Evolutionary conservation across 805 yeast species (phyloP).

Genomic region (Candida suzukii): DNA sequence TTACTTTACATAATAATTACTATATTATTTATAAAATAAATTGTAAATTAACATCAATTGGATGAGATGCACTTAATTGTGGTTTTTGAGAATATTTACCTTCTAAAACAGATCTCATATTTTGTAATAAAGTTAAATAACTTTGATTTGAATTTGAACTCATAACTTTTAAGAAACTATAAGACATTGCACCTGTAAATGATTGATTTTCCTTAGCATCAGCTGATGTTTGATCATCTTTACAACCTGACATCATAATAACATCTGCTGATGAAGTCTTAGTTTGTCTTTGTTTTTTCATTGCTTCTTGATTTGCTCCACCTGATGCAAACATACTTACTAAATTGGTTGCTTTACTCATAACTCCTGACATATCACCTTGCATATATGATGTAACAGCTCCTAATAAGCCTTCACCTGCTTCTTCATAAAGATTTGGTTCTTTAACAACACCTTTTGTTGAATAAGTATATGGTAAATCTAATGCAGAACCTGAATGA

Average conservation of each 20-base stretch:
- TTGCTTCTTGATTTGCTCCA: constrained; percentile 22
- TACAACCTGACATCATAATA: constrained; percentile 62
- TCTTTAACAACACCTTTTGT: constrained; percentile 71
- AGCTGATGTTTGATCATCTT: constrained; percentile 72
- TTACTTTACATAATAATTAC: not conserved
- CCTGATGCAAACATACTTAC: constrained; percentile 33
- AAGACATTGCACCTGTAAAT: constrained; percentile 73
- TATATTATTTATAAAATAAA: constrained; percentile 1
- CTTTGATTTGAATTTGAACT: constrained; percentile 49
- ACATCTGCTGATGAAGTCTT: constrained; percentile 66
- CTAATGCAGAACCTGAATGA: constrained; percentile 71
- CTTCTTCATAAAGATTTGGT: constrained; percentile 61
- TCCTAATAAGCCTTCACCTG: constrained; percentile 52
- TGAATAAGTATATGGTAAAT: constrained; percentile 66
- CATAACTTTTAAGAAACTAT: constrained; percentile 57
- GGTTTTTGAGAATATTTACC: constrained; percentile 65
- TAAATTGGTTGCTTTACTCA: constrained; percentile 35
- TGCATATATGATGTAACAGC: constrained; percentile 48
- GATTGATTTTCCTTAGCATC: constrained; percentile 60
- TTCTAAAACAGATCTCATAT: constrained; percentile 50
- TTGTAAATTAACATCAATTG: constrained; percentile 41
- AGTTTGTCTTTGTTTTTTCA: constrained; percentile 38
- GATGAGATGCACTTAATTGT: constrained; percentile 53
- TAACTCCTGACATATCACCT: constrained; percentile 40
- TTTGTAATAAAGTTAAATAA: constrained; percentile 53